phyloP scores from a whole-genome alignment of 306 rosid species.

The Ormosia emarginata region DNA sequence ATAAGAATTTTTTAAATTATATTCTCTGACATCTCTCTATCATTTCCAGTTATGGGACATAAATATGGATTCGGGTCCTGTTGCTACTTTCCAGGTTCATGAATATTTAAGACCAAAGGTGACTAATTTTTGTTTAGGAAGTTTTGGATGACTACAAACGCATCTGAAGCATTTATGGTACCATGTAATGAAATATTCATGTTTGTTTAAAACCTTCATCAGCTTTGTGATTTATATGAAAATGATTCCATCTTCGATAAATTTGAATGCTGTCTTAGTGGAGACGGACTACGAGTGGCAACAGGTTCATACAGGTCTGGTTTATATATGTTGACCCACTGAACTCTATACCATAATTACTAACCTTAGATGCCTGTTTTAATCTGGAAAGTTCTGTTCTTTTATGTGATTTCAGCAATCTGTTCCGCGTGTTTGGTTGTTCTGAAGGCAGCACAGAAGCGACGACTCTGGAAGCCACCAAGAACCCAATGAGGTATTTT shows the following conservation, averaged over 20 bases:
- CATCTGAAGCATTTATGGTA: not conserved
- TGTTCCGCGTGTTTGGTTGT: conserved; percentile 65
- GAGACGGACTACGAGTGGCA: conserved; percentile 64
- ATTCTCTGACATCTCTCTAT: not conserved
- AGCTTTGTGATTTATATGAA: conserved; percentile 81
- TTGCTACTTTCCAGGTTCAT: conserved; percentile 68
- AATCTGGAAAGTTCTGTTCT: not conserved
- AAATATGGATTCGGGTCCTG: conserved; percentile 78
- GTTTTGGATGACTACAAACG: not conserved
- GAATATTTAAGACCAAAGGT: conserved; percentile 79
- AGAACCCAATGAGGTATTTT: conserved; percentile 65
- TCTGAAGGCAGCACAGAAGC: conserved; percentile 55
- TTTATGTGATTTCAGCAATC: conserved; percentile 52
- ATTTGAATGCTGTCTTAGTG: conserved; percentile 73
- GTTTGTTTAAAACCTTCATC: not conserved
- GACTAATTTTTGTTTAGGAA: not conserved
- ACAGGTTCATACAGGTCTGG: conserved; percentile 72
- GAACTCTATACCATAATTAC: not conserved
- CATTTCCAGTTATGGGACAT: conserved; percentile 66
- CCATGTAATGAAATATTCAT: not conserved
- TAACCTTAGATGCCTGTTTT: not conserved
- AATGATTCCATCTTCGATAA: conserved; percentile 75
- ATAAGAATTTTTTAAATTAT: not conserved
- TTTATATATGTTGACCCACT: not conserved
- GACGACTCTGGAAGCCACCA: conserved; percentile 64